Conservation (phyloP, 805 yeast genomes). For the Wickerhamomyces bisporus region DNA sequence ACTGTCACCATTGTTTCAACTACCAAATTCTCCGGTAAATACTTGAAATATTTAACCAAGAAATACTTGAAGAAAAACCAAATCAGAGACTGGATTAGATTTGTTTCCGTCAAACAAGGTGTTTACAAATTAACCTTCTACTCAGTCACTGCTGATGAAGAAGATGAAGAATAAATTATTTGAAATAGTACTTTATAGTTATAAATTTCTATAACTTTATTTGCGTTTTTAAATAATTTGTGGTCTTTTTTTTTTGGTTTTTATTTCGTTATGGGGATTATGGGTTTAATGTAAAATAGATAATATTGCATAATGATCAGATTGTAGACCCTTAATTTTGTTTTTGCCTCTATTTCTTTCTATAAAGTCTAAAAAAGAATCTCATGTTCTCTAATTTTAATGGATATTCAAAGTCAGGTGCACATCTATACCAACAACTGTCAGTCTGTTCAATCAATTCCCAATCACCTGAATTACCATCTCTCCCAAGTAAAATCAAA, state of each 20-base stretch:
- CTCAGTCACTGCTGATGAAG: conserved; percentile 97
- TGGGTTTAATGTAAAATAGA: conserved; percentile 17
- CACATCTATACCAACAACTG: conserved; percentile 75
- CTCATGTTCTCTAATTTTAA: conserved; percentile 84
- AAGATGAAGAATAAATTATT: conserved; percentile 78
- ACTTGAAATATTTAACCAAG: conserved; percentile 99
- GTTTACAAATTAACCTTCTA: conserved; percentile 97
- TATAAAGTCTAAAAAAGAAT: conserved; percentile 72
- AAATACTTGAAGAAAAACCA: conserved; percentile 99
- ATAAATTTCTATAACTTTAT: conserved; percentile 12
- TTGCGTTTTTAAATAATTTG: conserved; percentile 6
- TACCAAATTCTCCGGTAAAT: conserved; percentile 98
- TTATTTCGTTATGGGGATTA: conserved; percentile 15
- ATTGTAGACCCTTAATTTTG: no score
- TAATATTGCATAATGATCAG: conserved; percentile 1
- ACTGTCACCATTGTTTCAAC: conserved; percentile 83
- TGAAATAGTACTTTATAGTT: conserved; percentile 14
- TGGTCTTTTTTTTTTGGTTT: conserved; percentile 12
- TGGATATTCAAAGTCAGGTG: conserved; percentile 47
- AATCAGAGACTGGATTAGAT: conserved; percentile 99
- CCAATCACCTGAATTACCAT: conserved; percentile 52
- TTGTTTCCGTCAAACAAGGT: conserved; percentile 92
- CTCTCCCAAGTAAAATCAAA: conserved; percentile 56
- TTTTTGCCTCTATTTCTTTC: conserved; percentile 34
- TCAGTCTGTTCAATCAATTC: conserved; percentile 59